These are phyloP conservation scores for Mortierella sp. DNA, from an alignment of 371 early-diverging fungal species.

Conservation along the genomic window DNA sequence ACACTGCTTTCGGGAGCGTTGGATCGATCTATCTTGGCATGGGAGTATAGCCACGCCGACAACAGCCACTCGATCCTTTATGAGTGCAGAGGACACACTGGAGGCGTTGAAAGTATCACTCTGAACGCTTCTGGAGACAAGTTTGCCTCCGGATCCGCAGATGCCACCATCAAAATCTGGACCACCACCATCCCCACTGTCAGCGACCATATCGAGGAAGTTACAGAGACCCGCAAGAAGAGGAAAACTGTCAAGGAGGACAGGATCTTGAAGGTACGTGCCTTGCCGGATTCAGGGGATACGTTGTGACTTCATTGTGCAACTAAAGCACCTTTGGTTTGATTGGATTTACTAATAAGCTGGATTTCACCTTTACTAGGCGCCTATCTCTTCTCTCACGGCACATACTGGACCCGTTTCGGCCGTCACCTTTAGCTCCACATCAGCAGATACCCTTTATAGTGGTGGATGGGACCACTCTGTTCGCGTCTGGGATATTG, in stretches of 20 bases:
- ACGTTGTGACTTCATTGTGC: neutral
- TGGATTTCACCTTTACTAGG: conserved; percentile 34
- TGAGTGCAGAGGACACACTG: conserved; percentile 88
- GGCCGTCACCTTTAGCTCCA: conserved; percentile 73
- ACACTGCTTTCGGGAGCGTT: conserved; percentile 63
- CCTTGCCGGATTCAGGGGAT: neutral
- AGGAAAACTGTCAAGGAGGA: conserved; percentile 65
- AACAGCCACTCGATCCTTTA: conserved; percentile 63
- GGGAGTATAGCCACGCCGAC: conserved; percentile 58
- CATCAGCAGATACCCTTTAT: conserved; percentile 72
- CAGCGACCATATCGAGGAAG: conserved; percentile 70
- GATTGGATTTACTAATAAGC: neutral
- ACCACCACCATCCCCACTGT: conserved; percentile 68
- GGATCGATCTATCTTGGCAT: conserved; percentile 64
- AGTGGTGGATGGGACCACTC: conserved; percentile 96
- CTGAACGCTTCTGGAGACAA: conserved; percentile 59
- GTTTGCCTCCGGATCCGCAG: conserved; percentile 88
- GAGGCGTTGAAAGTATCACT: conserved; percentile 62
- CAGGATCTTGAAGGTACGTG: conserved; percentile 64
- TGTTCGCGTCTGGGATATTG: conserved; percentile 91
- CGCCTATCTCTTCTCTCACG: conserved; percentile 63
- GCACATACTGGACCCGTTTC: conserved; percentile 90
- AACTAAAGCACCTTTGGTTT: neutral
- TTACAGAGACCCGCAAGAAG: conserved; percentile 63
- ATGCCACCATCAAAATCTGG: conserved; percentile 87